Evolutionary conservation across 1,284 basidiomycete genomes (phyloP), one percentile per base, ranked within the genome.

Genomic region (Leucoagaricus sp.): DNA sequence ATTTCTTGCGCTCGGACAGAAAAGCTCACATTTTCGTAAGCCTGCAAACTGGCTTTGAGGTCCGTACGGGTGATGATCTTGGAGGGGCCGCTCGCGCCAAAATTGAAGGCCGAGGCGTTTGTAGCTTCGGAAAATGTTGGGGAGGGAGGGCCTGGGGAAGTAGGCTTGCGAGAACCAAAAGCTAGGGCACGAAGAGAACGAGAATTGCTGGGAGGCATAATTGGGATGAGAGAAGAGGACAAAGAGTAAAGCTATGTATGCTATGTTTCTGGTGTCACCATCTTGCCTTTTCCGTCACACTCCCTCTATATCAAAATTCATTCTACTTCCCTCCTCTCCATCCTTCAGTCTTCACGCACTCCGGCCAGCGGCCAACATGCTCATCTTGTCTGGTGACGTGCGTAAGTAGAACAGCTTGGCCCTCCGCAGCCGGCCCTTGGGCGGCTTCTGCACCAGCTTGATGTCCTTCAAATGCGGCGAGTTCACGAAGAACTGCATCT

Each of bases 401-500:
- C 90, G 78, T 64, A 93, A 74, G 72, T 89, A 93, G 76, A 82
- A 91, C 62, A 92, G 64, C 72, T 92, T 93, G 56, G 89, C 89
- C 67, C 88, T 80, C 64, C 83, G 76, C 77, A 87, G 83, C 64
- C 83, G 75, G 60, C 80, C 79, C 68, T 78, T 81, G 15, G 80
- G 83, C 50, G 80, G 86, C 61, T 75, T 76, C 73, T 84, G 81
- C 55, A 89, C 70, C 52, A 96, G 76, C 73, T 86, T 87, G 71
- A 97, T 89, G 57, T 89, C 85, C 78, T 93, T 94, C 72, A 97
- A 69, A 69, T 91, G 83, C 28, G 95, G 94, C 51, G 87, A 90
- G 68, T 84, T 86, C 60, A 89, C 84, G 68, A 88, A 93, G 75
- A 93, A 92, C 66, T 88, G 89, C 87, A 93, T 89, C 77, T 97